Base-by-base conservation (phyloP, 768 basidiomycete species). In the Hebeloma cylindrosporum region DNA sequence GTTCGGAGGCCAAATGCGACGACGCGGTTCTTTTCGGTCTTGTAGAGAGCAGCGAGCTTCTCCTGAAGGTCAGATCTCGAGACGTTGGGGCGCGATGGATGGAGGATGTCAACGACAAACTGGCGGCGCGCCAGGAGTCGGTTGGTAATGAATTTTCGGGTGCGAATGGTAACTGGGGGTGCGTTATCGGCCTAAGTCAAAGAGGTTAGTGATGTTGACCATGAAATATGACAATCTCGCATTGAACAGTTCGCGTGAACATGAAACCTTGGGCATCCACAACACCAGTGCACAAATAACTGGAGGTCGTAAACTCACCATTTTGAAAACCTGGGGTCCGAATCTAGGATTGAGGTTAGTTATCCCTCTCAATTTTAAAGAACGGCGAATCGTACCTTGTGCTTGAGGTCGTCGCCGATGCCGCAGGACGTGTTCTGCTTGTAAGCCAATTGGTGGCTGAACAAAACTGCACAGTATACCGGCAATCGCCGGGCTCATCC, bases 121-220 rank as follows among this genome's bases (percentile, higher is more conserved):
- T 98, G 96, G 62, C 91, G 89, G 59, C 96, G 89, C 58, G 89
- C 83, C 39, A 99, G 77, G 54, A 99, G 88, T 50, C 93, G 92
- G 82, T 99, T 99, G 65, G 94, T 96, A 71, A 97, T 89, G 78
- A 98, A 98, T 79, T 99, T 97, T 70, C 94, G 89, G 43, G 96
- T 96, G 61, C 96, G 91, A 66, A 99, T 79, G 56, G 96, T 99
- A 58, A 99, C 79, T 48, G 94, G 85, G 67, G 90, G 80, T 68
- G 82, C 75, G 66, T 67, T 74, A 67, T 88, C 88, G 73, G 87
- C 79, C 88, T 90, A 63, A 53, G 49, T 39, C 54, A 29, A 48
- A 10, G 20, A 22, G 30, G 30, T 51, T 41, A 48, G 43, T 42
- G 28, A 30, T 21, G 13, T 21, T 17, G 6, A 33, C n/a, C n/a